phyloP scores from a whole-genome alignment of 2,329 filamentous ascomycete genomes.

The Pyrenophora tritici-repentis region DNA sequence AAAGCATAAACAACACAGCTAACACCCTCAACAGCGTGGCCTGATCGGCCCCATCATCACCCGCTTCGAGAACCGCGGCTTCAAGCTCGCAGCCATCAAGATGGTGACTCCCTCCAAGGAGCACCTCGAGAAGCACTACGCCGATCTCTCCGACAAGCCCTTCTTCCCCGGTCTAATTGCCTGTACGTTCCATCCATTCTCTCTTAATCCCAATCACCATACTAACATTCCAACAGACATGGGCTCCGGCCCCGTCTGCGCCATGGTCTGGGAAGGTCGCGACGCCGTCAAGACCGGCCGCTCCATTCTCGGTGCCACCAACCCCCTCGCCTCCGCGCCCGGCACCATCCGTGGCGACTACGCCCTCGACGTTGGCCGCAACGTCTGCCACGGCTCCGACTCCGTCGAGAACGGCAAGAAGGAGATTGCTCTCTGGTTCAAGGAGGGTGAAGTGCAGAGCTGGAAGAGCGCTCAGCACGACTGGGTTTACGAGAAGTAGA shows the following conservation, averaged over 20 bases:
- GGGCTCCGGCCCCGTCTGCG: conserved; percentile 93
- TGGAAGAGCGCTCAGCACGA: conserved; percentile 84
- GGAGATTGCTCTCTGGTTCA: conserved; percentile 99
- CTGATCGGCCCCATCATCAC: conserved; percentile 96
- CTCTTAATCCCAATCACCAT: not conserved
- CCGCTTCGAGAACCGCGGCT: conserved; percentile 97
- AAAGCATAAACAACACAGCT: conserved; percentile 13
- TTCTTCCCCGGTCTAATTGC: conserved; percentile 95
- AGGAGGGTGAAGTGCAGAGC: conserved; percentile 78
- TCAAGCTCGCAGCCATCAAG: conserved; percentile 99
- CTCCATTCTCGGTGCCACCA: conserved; percentile 96
- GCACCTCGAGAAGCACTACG: conserved; percentile 98
- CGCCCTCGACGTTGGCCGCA: conserved; percentile 89
- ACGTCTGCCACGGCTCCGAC: conserved; percentile 99
- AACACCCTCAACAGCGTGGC: conserved; percentile 70
- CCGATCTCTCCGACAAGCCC: conserved; percentile 87
- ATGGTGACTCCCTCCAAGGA: conserved; percentile 84
- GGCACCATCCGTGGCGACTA: conserved; percentile 98
- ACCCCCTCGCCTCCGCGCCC: conserved; percentile 90
- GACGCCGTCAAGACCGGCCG: conserved; percentile 99
- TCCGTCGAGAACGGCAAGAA: conserved; percentile 98
- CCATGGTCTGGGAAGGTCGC: conserved; percentile 99
- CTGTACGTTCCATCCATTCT: conserved; percentile 64
- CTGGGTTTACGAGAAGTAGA: conserved; percentile 94
- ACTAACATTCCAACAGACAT: conserved; percentile 69